phyloP scores from a whole-genome alignment of 139 green algal species.

The Parachlorella kessleri region DNA sequence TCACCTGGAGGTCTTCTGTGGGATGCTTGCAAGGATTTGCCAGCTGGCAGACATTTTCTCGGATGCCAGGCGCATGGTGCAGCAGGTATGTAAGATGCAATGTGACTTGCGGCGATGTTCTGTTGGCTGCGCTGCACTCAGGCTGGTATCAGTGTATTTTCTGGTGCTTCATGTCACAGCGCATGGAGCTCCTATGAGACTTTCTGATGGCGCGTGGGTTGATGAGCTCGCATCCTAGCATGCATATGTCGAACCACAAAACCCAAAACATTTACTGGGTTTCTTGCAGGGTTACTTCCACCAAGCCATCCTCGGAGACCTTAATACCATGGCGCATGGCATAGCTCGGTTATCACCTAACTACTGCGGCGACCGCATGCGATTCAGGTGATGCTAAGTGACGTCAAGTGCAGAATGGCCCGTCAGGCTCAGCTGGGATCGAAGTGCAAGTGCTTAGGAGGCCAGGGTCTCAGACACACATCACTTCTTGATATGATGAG shows the following conservation, averaged over 20 bases:
- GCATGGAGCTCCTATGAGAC: too few relatives aligned
- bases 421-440: too few relatives aligned
- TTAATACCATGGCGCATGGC: constrained; percentile 89
- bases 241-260: too few relatives aligned
- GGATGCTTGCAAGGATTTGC: constrained; percentile 72
- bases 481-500: too few relatives aligned
- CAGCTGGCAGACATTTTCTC: constrained; percentile 82
- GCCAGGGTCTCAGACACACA: too few relatives aligned
- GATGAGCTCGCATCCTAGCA: constrained; percentile 1
- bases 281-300: constrained; percentile 21
- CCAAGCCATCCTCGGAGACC: constrained; percentile 75
- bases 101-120: too few relatives aligned
- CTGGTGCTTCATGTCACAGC: background rate
- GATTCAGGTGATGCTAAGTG: constrained; percentile 66
- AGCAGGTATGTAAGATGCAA: too few relatives aligned
- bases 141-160: too few relatives aligned
- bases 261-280: too few relatives aligned
- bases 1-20: constrained; percentile 93
- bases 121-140: too few relatives aligned
- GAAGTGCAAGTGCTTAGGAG: too few relatives aligned
- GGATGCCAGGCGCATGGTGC: constrained; percentile 46
- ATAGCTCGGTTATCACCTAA: constrained; percentile 79
- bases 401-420: too few relatives aligned
- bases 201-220: background rate
- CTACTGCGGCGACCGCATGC: constrained; percentile 81